Evolutionary conservation across 2,329 filamentous ascomycete species (phyloP).

Genomic region (Paracoccidioides lutzii): DNA sequence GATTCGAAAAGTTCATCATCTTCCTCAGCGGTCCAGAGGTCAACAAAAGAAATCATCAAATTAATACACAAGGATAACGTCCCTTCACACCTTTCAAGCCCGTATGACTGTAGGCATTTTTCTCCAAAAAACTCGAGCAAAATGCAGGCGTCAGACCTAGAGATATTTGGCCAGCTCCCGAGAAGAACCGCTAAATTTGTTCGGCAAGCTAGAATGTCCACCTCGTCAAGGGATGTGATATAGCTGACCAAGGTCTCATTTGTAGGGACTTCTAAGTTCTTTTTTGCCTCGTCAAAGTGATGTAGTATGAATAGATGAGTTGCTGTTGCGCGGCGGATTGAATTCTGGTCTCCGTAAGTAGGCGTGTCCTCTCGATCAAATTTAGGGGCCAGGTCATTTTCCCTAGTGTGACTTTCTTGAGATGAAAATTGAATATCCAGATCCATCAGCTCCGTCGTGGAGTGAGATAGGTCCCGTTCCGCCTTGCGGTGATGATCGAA

Average conservation of each 20-base stretch:
- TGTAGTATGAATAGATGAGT: constrained; percentile 23
- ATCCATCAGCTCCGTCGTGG: constrained; percentile 29
- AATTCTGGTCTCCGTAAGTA: constrained; percentile 20
- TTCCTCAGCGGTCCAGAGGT: constrained; percentile 48
- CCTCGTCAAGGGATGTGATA: constrained; percentile 24
- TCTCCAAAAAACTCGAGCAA: constrained; percentile 38
- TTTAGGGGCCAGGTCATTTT: constrained; percentile 16
- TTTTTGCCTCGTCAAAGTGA: constrained; percentile 8
- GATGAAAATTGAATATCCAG: constrained; percentile 27
- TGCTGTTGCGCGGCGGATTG: constrained; percentile 27
- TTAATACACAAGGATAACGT: constrained; percentile 55
- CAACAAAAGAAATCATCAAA: constrained; percentile 50
- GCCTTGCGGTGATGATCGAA: constrained; percentile 19
- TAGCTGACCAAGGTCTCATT: constrained; percentile 21
- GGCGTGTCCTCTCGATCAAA: constrained; percentile 22
- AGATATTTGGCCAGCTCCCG: constrained; percentile 12
- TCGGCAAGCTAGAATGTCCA: constrained; percentile 27
- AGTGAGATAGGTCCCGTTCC: constrained; percentile 10
- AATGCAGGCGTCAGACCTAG: constrained; percentile 26
- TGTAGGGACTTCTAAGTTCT: background rate
- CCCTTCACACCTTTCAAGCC: constrained; percentile 61
- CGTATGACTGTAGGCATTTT: constrained; percentile 39
- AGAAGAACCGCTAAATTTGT: constrained; percentile 20
- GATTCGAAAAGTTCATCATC: constrained; percentile 49
- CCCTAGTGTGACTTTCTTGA: constrained; percentile 14